These are phyloP conservation scores for Colletotrichum tanaceti DNA, from an alignment of 2,329 filamentous ascomycete genomes.

Conservation along the genomic window DNA sequence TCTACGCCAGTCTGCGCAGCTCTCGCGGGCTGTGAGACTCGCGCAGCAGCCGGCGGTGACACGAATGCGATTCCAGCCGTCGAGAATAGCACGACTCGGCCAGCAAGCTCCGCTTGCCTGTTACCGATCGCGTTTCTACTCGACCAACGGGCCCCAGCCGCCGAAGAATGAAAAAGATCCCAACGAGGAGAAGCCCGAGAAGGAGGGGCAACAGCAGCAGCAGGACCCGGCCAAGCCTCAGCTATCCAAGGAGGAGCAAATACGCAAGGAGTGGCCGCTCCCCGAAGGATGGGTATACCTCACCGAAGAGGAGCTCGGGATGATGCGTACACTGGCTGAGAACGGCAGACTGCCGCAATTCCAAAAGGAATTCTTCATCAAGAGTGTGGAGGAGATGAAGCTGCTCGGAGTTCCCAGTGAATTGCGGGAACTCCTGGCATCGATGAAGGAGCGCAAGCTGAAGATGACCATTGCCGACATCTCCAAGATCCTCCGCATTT, in stretches of 20 bases:
- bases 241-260: constrained; percentile 41
- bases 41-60: constrained; percentile 64
- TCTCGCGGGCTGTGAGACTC: constrained; percentile 71
- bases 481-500: constrained; percentile 69
- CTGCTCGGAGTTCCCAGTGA: constrained; percentile 77
- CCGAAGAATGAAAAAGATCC: constrained; percentile 50
- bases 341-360: constrained; percentile 71
- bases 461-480: constrained; percentile 57
- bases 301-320: constrained; percentile 59
- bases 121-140: constrained; percentile 50
- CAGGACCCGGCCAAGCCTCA: constrained; percentile 42
- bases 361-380: constrained; percentile 70
- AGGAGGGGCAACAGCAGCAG: constrained; percentile 16
- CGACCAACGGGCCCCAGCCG: constrained; percentile 52
- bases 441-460: constrained; percentile 65
- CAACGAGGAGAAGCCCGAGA: constrained; percentile 44
- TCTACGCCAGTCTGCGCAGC: constrained; percentile 73
- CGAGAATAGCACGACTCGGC: constrained; percentile 49
- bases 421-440: constrained; percentile 67
- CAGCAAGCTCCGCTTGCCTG: constrained; percentile 49
- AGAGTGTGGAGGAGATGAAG: constrained; percentile 72
- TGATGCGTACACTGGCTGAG: constrained; percentile 66
- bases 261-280: constrained; percentile 49
- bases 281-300: constrained; percentile 62
- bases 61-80: constrained; percentile 56